Percentiles rank a stretch among this genome's conserved stretches.
Conservation (phyloP, 768 basidiomycete species). For the Boletellus sp. region DNA sequence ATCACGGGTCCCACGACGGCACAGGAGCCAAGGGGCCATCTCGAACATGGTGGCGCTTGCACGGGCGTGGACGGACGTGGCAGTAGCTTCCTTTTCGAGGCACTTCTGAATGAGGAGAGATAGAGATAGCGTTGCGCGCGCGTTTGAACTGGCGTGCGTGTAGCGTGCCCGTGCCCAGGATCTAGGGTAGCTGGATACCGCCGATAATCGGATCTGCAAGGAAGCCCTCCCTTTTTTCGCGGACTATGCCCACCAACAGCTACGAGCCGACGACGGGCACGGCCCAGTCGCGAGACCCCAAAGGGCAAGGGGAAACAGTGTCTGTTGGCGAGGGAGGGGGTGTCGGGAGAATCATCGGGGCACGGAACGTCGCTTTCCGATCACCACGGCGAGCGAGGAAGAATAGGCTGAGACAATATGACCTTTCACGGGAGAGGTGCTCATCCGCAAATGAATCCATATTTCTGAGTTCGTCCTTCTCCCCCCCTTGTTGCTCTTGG, state of each 20-base stretch:
- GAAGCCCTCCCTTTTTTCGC: constrained; percentile 14
- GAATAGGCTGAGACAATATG: constrained; percentile 11
- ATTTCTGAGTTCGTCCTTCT: neutral
- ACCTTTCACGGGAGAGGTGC: constrained; percentile 14
- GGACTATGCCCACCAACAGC: constrained; percentile 19
- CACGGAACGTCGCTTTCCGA: constrained; percentile 17
- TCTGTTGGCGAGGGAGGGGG: neutral
- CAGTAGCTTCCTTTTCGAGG: neutral
- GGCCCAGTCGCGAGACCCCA: too few relatives aligned
- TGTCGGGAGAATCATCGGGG: constrained; percentile 7
- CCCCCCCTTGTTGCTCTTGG: neutral
- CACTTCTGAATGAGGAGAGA: neutral
- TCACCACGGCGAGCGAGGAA: constrained; percentile 18
- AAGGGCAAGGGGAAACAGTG: too few relatives aligned
- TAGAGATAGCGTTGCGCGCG: neutral
- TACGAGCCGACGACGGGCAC: too few relatives aligned
- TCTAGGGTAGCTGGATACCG: constrained; percentile 15
- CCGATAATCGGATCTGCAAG: constrained; percentile 30
- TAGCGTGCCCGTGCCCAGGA: constrained; percentile 19
- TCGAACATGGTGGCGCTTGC: neutral
- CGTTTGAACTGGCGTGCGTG: neutral
- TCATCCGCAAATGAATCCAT: neutral
- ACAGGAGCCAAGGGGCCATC: neutral
- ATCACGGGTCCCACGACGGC: too few relatives aligned
- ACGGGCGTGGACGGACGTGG: constrained; percentile 5